Evolutionary conservation across 208 protist genomes (phyloP).

Genomic region (Trichomonas vaginalis): DNA sequence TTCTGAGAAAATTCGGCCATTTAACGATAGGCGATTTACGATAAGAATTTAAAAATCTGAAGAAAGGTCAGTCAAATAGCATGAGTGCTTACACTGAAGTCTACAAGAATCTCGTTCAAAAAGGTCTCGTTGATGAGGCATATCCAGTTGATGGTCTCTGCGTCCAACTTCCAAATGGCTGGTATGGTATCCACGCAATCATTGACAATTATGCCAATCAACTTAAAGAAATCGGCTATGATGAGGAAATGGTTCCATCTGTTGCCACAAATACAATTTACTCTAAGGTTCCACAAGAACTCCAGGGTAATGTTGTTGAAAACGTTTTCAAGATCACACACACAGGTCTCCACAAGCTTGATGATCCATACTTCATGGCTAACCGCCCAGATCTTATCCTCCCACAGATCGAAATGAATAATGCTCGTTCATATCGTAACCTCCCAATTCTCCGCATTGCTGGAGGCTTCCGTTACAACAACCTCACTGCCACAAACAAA

Average conservation of each 20-base stretch:
- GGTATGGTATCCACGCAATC: not conserved
- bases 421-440: not conserved
- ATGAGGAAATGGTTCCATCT: not conserved
- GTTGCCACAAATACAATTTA: not conserved
- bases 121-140: not conserved
- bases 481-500: not conserved
- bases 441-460: not conserved
- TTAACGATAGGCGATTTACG: not conserved
- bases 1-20: not conserved
- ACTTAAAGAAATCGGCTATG: not conserved
- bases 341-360: not conserved
- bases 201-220: not conserved
- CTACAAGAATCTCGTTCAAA: not conserved
- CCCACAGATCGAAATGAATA: not conserved
- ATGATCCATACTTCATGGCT: not conserved
- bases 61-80: not conserved
- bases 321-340: not conserved
- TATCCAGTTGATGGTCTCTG: not conserved
- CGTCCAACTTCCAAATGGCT: not conserved
- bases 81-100: not conserved
- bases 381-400: not conserved
- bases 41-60: not conserved
- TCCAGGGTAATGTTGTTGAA: not conserved
- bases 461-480: not conserved
- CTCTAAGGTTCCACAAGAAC: not conserved